Conservation (phyloP, 805 yeast genomes). For the Lachancea thermotolerans region DNA sequence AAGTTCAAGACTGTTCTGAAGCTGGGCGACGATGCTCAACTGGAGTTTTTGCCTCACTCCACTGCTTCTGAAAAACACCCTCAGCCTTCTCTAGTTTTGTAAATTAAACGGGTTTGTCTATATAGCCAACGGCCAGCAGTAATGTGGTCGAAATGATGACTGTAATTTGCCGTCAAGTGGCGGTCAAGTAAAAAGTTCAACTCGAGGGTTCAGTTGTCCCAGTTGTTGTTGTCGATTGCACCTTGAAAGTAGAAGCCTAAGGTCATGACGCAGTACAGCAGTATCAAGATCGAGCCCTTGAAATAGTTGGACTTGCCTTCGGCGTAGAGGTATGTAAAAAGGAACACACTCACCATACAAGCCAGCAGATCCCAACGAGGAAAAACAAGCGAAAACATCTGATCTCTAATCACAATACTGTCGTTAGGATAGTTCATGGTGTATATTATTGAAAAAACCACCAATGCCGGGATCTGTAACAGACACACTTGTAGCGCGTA, state of each 20-base stretch:
- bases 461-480: constrained; percentile 87
- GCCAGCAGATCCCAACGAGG: constrained; percentile 95
- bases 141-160: neutral
- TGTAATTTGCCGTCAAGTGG: neutral
- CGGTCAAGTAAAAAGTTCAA: too few relatives aligned
- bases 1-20: constrained; percentile 80
- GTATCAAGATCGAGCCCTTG: constrained; percentile 83
- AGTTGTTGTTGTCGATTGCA: constrained; percentile 16
- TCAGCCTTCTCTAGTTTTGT: constrained; percentile 31
- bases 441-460: constrained; percentile 59
- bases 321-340: constrained; percentile 89
- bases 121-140: neutral
- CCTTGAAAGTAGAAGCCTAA: constrained; percentile 70
- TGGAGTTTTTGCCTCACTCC: constrained; percentile 56
- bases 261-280: constrained; percentile 67
- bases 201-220: constrained; percentile 2
- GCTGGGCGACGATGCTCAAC: constrained; percentile 62
- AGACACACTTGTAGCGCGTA: constrained; percentile 94
- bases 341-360: constrained; percentile 72
- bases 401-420: constrained; percentile 30
- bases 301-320: constrained; percentile 96
- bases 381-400: constrained; percentile 74
- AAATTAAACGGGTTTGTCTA: constrained; percentile 15
- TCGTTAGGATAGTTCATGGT: constrained; percentile 32
- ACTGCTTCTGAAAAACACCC: constrained; percentile 30